phyloP scores from a whole-genome alignment of 768 basidiomycete genomes.

The Clitopilus hobsonii region DNA sequence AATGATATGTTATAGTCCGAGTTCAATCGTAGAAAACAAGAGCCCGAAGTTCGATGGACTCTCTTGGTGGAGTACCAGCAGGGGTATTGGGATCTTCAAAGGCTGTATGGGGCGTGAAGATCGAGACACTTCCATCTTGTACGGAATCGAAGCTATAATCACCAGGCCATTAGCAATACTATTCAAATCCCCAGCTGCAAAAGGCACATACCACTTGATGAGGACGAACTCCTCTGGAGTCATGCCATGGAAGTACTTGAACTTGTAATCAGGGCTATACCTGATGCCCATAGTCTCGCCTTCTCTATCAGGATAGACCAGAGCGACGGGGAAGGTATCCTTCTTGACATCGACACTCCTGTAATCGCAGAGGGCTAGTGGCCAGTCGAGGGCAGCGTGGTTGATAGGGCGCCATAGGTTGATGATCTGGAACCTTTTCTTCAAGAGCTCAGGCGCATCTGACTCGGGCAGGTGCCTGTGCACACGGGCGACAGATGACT shows the following conservation, averaged over 20 bases:
- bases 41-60: constrained; percentile 50
- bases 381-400: constrained; percentile 43
- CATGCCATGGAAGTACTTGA: constrained; percentile 47
- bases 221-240: constrained; percentile 44
- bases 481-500: constrained; percentile 39
- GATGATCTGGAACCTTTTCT: constrained; percentile 51
- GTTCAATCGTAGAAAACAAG: constrained; percentile 47
- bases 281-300: constrained; percentile 48
- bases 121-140: constrained; percentile 36
- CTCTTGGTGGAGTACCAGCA: constrained; percentile 33
- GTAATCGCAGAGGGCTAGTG: constrained; percentile 49
- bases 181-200: not conserved
- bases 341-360: constrained; percentile 33
- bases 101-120: constrained; percentile 48
- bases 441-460: constrained; percentile 38
- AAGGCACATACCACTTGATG: constrained; percentile 44
- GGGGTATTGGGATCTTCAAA: constrained; percentile 45
- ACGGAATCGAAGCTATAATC: constrained; percentile 31
- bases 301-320: constrained; percentile 44
- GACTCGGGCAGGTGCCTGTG: constrained; percentile 43
- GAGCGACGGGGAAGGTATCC: constrained; percentile 39
- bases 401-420: constrained; percentile 59
- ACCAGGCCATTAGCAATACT: not conserved
- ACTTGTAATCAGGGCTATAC: constrained; percentile 42
- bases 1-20: no score